Conservation (phyloP, 78 protist species). For the Thecamonas trahens region DNA sequence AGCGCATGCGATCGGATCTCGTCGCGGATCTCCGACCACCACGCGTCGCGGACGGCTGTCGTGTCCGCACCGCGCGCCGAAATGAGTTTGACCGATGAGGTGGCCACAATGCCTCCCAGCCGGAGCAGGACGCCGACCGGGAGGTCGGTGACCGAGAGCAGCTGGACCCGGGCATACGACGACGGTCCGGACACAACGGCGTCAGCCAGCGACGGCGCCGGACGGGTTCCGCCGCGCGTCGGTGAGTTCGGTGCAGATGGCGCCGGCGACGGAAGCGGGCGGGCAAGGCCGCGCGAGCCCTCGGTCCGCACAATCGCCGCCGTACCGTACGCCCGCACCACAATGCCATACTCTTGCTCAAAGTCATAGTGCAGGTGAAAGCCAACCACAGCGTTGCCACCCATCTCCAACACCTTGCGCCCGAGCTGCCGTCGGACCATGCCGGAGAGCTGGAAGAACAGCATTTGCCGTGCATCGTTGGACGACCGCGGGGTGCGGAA, state of each 20-base stretch:
- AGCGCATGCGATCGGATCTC: constrained; percentile 69
- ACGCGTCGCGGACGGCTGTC: constrained; percentile 31
- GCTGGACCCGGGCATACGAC: too few species aligned
- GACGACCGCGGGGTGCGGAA: constrained; percentile 46
- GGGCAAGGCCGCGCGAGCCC: too few species aligned
- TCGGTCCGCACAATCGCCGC: too few species aligned
- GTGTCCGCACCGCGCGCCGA: neutral
- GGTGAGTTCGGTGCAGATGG: too few species aligned
- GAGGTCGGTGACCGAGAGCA: too few species aligned
- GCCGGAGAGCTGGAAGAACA: constrained; percentile 50
- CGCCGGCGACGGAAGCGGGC: too few species aligned
- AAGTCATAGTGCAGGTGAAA: constrained; percentile 74
- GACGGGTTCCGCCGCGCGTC: too few species aligned
- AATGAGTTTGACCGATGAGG: constrained; percentile 10
- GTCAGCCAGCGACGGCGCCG: too few species aligned
- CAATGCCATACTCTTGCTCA: constrained; percentile 72
- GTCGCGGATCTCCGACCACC: constrained; percentile 87
- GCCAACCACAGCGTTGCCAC: constrained; percentile 83
- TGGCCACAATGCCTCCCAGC: too few species aligned
- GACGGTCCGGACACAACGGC: too few species aligned
- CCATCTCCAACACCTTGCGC: constrained; percentile 54
- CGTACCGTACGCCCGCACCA: constrained; percentile 88
- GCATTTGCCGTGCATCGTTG: constrained; percentile 71
- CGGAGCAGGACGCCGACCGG: too few species aligned
- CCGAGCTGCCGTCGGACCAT: constrained; percentile 73